These are phyloP conservation scores for Aspergillus luchuensis DNA, from an alignment of 2,329 filamentous ascomycete genomes.

Conservation along the genomic window DNA sequence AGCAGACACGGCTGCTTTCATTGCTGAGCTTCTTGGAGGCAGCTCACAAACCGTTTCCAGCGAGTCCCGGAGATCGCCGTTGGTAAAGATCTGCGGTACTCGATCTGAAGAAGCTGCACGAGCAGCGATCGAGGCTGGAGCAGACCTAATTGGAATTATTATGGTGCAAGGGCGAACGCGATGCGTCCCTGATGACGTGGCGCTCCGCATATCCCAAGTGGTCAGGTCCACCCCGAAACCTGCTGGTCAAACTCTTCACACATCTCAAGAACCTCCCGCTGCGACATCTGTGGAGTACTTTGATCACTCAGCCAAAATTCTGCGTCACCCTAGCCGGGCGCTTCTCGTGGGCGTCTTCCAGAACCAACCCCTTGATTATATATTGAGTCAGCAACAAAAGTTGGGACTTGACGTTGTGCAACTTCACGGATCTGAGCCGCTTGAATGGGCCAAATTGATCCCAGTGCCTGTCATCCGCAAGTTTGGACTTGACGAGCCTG, in stretches of 20 bases:
- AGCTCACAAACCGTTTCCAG: slow-evolving; percentile 28
- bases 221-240: slow-evolving; percentile 60
- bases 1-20: slow-evolving; percentile 77
- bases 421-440: slow-evolving; percentile 85
- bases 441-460: slow-evolving; percentile 88
- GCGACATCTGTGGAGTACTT: slow-evolving; percentile 66
- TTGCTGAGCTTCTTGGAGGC: slow-evolving; percentile 75
- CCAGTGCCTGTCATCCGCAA: slow-evolving; percentile 88
- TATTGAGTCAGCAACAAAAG: slow-evolving; percentile 74
- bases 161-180: slow-evolving; percentile 80
- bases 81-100: slow-evolving; percentile 96
- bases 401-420: slow-evolving; percentile 87
- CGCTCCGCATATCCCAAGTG: slow-evolving; percentile 74
- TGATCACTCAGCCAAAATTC: slow-evolving; percentile 52
- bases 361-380: slow-evolving; percentile 80
- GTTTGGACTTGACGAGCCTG: slow-evolving; percentile 76
- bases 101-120: slow-evolving; percentile 77
- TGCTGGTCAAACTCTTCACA: slow-evolving; percentile 9
- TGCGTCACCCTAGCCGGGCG: slow-evolving; percentile 61
- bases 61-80: slow-evolving; percentile 46
- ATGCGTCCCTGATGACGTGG: slow-evolving; percentile 75
- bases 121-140: slow-evolving; percentile 79
- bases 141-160: slow-evolving; percentile 92
- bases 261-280: slow-evolving; percentile 24
- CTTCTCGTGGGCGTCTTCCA: slow-evolving; percentile 92